These are phyloP conservation scores for Geum urbanum DNA, from an alignment of 306 rosid genomes.

Conservation along the genomic window DNA sequence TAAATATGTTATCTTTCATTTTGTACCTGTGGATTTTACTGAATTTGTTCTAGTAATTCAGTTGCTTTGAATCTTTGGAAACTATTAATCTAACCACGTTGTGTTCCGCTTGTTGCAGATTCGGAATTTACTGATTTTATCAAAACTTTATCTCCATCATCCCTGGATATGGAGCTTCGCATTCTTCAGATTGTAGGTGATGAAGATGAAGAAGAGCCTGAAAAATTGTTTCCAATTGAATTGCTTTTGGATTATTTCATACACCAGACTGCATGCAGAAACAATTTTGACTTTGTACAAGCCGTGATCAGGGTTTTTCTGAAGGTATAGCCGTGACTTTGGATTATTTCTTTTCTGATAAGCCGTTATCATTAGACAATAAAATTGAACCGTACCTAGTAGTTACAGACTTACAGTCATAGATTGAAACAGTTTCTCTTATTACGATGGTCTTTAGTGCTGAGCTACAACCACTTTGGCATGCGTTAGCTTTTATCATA, in stretches of 20 bases:
- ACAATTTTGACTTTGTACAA: constrained; percentile 88
- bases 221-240: constrained; percentile 51
- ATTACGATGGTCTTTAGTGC: too few species aligned
- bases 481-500: background rate
- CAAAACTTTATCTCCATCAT: constrained; percentile 71
- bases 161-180: constrained; percentile 85
- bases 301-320: constrained; percentile 80
- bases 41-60: background rate
- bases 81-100: constrained; percentile 8
- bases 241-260: constrained; percentile 75
- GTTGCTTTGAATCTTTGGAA: constrained; percentile 6
- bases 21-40: constrained; percentile 13
- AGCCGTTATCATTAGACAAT: background rate
- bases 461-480: too few species aligned
- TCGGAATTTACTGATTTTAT: constrained; percentile 72
- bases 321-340: too few species aligned
- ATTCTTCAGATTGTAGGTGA: constrained; percentile 79
- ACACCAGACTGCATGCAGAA: constrained; percentile 63
- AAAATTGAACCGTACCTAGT: background rate
- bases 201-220: constrained; percentile 51
- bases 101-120: constrained; percentile 40
- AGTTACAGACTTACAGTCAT: background rate
- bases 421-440: too few species aligned
- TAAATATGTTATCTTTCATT: constrained; percentile 32
- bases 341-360: too few species aligned